Evolutionary conservation across 768 basidiomycete species (phyloP), one percentile per base, ranked within the genome.

Genomic region (Auricularia cornea): DNA sequence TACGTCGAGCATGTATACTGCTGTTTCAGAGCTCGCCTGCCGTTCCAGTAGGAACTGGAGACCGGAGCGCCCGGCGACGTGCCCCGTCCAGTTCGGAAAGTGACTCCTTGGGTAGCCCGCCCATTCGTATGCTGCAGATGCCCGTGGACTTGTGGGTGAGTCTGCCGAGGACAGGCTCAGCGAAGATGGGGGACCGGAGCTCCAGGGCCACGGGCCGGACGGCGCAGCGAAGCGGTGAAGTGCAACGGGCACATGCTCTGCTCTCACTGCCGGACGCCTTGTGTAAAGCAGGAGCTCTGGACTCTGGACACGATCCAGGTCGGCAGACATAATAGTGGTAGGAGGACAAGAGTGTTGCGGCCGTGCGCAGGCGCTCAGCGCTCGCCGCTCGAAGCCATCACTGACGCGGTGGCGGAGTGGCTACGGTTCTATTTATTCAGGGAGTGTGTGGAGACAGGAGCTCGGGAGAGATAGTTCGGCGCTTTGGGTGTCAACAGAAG

Each of bases 61-160:
- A 60, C 69, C 66, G 51, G 76, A 77, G 57, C 72, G 70, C 0
- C 44, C 0, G 23, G 78, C 75, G 59, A 84, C 84, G 18, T 70
- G 69, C 6, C 68, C 69, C 0, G 81, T 83, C 84, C 84, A 84
- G 63, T 84, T 86, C 10, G 80, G 80, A 64, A 81, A 86, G 70
- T 1, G 79, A 78, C 63, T 83, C 79, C 0, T 5, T 3, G 84
- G 83, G 66, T 85, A 85, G 65, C 60, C 60, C 5, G 61, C 32
- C 79, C 79, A 80, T 29, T 26, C 16, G 26, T 26, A 6, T 28
- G 6, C 11, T 29, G 26, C 54, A 20, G 30, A 57, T 6, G 5
- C 26, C 54, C 54, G 26, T 6, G 28, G 6, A 20, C 54, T 6
- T 29, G 28, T 26, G 11, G 16, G 44, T 20, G 44, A 48, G 26